Evolutionary conservation across 2,329 filamentous ascomycete species (phyloP).

Genomic region (Camptophora hylomeconis): DNA sequence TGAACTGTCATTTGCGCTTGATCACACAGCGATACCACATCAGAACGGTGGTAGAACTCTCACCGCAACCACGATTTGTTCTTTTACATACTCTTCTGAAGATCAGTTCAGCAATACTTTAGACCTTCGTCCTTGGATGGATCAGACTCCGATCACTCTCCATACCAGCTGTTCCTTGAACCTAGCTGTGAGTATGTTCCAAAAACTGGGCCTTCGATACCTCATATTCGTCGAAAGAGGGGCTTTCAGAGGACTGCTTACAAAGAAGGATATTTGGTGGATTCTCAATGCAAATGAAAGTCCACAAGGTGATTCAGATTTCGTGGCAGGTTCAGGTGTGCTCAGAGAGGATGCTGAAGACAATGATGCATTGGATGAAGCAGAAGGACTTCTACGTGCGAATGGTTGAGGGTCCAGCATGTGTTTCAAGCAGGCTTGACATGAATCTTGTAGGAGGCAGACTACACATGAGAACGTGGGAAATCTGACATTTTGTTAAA

Average conservation of each 20-base stretch:
- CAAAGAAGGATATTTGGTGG: constrained; percentile 96
- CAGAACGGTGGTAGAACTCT: too few species aligned
- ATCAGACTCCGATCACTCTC: constrained; percentile 89
- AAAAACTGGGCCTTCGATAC: constrained; percentile 83
- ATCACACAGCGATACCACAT: constrained; percentile 45
- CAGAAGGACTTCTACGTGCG: constrained; percentile 11
- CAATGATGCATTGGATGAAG: constrained; percentile 11
- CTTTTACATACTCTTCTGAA: constrained; percentile 72
- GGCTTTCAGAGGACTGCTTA: constrained; percentile 69
- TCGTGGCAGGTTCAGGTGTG: constrained; percentile 11
- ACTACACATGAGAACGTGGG: too few species aligned
- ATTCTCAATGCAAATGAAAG: constrained; percentile 69
- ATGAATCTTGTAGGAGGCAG: too few species aligned
- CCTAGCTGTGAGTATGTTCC: constrained; percentile 85
- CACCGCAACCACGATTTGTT: constrained; percentile 60
- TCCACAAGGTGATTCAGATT: constrained; percentile 15
- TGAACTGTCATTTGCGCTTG: constrained; percentile 72
- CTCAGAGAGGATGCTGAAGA: constrained; percentile 8
- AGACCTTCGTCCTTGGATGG: constrained; percentile 94
- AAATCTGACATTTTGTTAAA: too few species aligned
- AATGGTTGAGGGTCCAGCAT: constrained; percentile 5
- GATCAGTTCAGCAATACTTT: constrained; percentile 65
- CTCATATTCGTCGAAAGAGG: constrained; percentile 77
- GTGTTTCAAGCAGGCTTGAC: too few species aligned
- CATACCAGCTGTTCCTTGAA: constrained; percentile 64